Base-by-base conservation (phyloP, 208 protist genomes). In the Leishmania amazonensis region DNA sequence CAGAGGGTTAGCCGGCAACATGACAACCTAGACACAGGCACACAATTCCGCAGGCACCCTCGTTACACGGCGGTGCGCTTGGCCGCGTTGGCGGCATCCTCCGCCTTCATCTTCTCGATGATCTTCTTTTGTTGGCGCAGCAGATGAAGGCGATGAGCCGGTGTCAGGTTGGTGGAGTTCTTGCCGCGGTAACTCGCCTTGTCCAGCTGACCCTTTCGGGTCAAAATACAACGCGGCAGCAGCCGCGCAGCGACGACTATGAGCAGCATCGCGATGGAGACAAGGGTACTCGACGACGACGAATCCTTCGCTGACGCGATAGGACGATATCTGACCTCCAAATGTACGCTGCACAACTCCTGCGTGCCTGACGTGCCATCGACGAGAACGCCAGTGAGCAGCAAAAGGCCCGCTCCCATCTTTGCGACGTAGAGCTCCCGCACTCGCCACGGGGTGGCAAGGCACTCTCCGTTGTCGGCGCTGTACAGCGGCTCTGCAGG, bases 41-140 rank as follows among this genome's bases (percentile, higher is more conserved):
- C 38, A 28, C 6, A 3, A 31, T 42, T 47, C 11, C 40, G 28
- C 17, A 53, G 68, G 9, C 40, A n/a, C 4, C n/a, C 72, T 5
- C 28, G 31, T 19, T 60, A 54, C 13, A 57, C 72, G 3, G 70
- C 62, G 19, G 72, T 67, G 21, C 68, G 49, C 15, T 72, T 70
- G 45, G 49, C 35, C 24, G 47, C 57, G 54, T 82, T 80, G 0
- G 64, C 84, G 3, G 40, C 54, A 75, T 94, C 90, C 68, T 94
- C 83, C 58, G 86, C 81, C 70, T 93, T 95, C 93, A 96, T 96
- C 68, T 85, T 67, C 40, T 76, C 78, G 75, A 96, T 93, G 65
- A 95, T 91, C 17, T 90, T 85, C 4, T 73, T 83, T 85, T 94
- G 89, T 65, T 87, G 79, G 35, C 72, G 76, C 31, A 93, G 73